Evolutionary conservation across 108 stramenopile genomes (phyloP).

Genomic region (Pseudonitzschia multistriata): DNA sequence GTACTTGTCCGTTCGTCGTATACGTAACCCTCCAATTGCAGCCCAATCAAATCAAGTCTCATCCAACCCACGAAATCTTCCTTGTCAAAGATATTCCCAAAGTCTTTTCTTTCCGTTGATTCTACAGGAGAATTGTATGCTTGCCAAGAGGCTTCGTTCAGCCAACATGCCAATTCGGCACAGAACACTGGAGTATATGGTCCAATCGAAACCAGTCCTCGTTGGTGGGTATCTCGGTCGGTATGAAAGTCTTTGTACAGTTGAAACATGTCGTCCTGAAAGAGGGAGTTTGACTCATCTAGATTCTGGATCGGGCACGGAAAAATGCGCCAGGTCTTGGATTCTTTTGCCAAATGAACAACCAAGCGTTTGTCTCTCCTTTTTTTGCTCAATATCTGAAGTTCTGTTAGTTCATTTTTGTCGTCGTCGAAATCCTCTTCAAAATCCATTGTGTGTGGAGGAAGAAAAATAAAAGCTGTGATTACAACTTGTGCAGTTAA

Average conservation of each 20-base stretch:
- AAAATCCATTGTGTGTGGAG: slow-evolving; percentile 39
- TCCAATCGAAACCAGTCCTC: slow-evolving; percentile 34
- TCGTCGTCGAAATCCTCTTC: slow-evolving; percentile 33
- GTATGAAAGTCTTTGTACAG: slow-evolving; percentile 28
- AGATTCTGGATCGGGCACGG: slow-evolving; percentile 56
- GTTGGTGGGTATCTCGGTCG: slow-evolving; percentile 44
- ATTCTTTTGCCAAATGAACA: slow-evolving; percentile 33
- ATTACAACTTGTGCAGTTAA: slow-evolving; percentile 63
- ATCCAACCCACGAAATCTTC: slow-evolving; percentile 58
- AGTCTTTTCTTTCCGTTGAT: neutral
- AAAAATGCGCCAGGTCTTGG: slow-evolving; percentile 58
- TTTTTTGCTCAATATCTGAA: slow-evolving; percentile 38
- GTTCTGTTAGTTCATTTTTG: slow-evolving; percentile 25
- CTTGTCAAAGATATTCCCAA: slow-evolving; percentile 26
- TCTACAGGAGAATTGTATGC: slow-evolving; percentile 77
- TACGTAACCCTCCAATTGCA: slow-evolving; percentile 69
- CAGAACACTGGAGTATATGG: slow-evolving; percentile 84
- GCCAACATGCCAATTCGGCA: slow-evolving; percentile 82
- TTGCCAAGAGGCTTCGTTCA: slow-evolving; percentile 90
- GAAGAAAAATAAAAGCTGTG: slow-evolving; percentile 75
- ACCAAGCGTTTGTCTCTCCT: slow-evolving; percentile 68
- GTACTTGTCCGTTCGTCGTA: slow-evolving; percentile 73
- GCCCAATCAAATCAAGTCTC: slow-evolving; percentile 69
- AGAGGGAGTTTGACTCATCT: neutral
- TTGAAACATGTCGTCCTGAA: slow-evolving; percentile 33